A percentile compares a stretch with the other conserved stretches of the same genome.
Evolutionary conservation across 2,329 filamentous ascomycete species (phyloP).

Genomic region (Rhynchosporium secalis): DNA sequence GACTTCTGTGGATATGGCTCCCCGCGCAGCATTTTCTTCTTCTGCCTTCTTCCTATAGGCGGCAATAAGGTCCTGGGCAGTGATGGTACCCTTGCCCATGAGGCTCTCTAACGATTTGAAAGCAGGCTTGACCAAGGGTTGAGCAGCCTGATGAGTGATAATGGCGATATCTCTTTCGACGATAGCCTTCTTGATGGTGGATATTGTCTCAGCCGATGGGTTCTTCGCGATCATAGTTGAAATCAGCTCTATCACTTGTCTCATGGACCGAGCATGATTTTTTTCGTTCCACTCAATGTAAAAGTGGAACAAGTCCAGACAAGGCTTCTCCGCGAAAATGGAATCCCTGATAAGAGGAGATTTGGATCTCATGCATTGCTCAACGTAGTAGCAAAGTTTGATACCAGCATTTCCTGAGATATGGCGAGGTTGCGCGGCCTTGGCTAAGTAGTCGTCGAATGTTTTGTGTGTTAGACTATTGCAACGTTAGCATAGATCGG

Average conservation of each 20-base stretch:
- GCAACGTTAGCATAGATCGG: not conserved
- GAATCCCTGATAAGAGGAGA: constrained; percentile 47
- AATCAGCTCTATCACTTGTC: constrained; percentile 60
- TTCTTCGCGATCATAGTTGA: constrained; percentile 53
- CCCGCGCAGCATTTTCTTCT: not conserved
- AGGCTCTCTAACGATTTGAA: constrained; percentile 68
- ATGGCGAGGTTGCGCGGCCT: constrained; percentile 50
- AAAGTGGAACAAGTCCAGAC: constrained; percentile 56
- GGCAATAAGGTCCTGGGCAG: constrained; percentile 33
- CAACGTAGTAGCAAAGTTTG: constrained; percentile 62
- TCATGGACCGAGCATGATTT: constrained; percentile 64
- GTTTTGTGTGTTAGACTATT: constrained; percentile 30
- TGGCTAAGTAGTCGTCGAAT: constrained; percentile 30
- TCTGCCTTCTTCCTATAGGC: constrained; percentile 16
- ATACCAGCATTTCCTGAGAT: constrained; percentile 58
- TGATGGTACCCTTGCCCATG: constrained; percentile 59
- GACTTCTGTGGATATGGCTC: not conserved
- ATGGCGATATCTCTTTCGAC: constrained; percentile 57
- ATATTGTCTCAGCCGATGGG: constrained; percentile 45
- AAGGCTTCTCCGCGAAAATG: constrained; percentile 53
- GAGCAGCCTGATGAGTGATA: constrained; percentile 59
- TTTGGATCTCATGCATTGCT: constrained; percentile 55
- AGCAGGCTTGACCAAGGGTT: constrained; percentile 67
- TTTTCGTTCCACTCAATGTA: constrained; percentile 68
- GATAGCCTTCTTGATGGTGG: constrained; percentile 48